These are phyloP conservation scores for Pisolithus microcarpus DNA, from an alignment of 768 basidiomycete genomes.

Conservation along the genomic window DNA sequence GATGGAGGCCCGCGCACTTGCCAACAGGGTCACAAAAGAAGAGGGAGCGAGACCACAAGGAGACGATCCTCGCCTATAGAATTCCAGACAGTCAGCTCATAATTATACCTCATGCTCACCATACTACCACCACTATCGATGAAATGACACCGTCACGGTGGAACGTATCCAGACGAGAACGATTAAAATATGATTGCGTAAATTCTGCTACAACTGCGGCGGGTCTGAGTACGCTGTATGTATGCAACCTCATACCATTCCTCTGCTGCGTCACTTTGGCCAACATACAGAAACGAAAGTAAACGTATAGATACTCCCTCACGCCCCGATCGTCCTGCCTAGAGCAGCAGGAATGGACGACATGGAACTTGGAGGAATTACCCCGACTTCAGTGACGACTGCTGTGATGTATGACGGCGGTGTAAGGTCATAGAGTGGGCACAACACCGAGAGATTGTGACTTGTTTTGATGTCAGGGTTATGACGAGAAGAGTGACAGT, in stretches of 20 bases:
- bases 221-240: too few species aligned
- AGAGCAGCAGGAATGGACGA: constrained; percentile 75
- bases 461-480: constrained; percentile 24
- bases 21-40: constrained; percentile 26
- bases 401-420: constrained; percentile 89
- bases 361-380: constrained; percentile 90
- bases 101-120: too few species aligned
- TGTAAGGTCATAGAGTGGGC: constrained; percentile 90
- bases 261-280: background rate
- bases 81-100: background rate
- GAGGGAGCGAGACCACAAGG: background rate
- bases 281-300: background rate
- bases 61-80: background rate
- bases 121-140: too few species aligned
- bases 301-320: constrained; percentile 8
- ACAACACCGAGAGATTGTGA: constrained; percentile 67
- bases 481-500: constrained; percentile 4
- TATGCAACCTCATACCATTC: background rate
- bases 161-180: too few species aligned
- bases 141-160: too few species aligned
- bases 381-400: constrained; percentile 93
- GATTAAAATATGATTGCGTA: too few species aligned
- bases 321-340: constrained; percentile 21
- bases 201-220: too few species aligned
- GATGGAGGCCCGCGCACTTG: constrained; percentile 51